Evolutionary conservation across 768 basidiomycete genomes (phyloP).

Genomic region (Coprinellus micaceus): DNA sequence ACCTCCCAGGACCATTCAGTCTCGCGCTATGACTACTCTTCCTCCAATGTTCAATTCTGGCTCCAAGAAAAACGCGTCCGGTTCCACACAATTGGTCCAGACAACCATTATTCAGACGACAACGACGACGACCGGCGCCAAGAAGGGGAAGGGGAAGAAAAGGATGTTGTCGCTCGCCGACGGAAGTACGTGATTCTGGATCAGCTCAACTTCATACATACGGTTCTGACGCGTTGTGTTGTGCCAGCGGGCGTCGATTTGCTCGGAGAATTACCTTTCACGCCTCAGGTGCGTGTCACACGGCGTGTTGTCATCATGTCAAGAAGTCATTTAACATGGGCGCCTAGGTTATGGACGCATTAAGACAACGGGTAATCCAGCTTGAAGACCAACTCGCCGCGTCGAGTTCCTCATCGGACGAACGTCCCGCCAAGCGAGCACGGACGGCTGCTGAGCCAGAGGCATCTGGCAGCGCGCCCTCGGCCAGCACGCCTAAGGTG

Average conservation of each 20-base stretch:
- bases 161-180: constrained; percentile 19
- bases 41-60: too few relatives aligned
- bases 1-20: too few relatives aligned
- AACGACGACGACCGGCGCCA: too few relatives aligned
- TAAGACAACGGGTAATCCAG: constrained; percentile 22
- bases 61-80: too few relatives aligned
- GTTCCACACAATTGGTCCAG: too few relatives aligned
- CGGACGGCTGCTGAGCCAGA: constrained; percentile 14
- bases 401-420: constrained; percentile 16
- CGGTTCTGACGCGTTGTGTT: constrained; percentile 6
- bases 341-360: too few relatives aligned
- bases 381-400: constrained; percentile 29
- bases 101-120: too few relatives aligned
- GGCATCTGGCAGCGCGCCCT: constrained; percentile 11
- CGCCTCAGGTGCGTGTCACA: constrained; percentile 16
- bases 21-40: too few relatives aligned
- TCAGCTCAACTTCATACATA: not conserved
- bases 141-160: too few relatives aligned
- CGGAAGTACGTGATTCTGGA: constrained; percentile 16
- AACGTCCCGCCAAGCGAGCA: constrained; percentile 28
- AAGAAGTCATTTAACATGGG: constrained; percentile 10
- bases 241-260: constrained; percentile 24
- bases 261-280: constrained; percentile 19
- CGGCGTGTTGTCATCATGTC: constrained; percentile 2
- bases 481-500: constrained; percentile 24